Evolutionary conservation across 1,139 yeast genomes (phyloP).

Genomic region (Ogataea hybrid): DNA sequence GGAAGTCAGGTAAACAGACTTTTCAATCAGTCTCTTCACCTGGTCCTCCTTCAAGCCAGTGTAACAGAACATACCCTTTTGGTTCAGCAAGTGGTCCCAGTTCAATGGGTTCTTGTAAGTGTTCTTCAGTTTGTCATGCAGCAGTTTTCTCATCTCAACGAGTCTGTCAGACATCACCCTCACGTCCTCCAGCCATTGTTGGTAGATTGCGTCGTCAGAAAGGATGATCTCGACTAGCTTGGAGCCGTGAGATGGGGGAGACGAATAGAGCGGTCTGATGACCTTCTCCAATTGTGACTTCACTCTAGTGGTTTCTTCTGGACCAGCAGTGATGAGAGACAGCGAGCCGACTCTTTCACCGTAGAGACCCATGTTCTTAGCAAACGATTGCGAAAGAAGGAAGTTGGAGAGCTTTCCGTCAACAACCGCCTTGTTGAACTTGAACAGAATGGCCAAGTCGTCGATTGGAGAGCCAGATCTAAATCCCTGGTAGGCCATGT

Average conservation of each 20-base stretch:
- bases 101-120: constrained; percentile 50
- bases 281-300: constrained; percentile 79
- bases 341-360: constrained; percentile 97
- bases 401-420: constrained; percentile 39
- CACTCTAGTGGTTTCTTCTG: constrained; percentile 44
- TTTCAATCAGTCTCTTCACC: constrained; percentile 64
- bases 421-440: constrained; percentile 48
- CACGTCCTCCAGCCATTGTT: constrained; percentile 80
- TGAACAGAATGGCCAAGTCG: constrained; percentile 50
- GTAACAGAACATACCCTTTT: constrained; percentile 96
- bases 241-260: constrained; percentile 94
- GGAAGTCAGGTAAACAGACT: constrained; percentile 79
- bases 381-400: constrained; percentile 85
- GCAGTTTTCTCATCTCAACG: constrained; percentile 66
- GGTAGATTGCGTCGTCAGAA: constrained; percentile 55
- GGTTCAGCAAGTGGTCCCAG: constrained; percentile 86
- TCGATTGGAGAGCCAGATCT: constrained; percentile 61
- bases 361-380: constrained; percentile 95
- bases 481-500: constrained; percentile 94
- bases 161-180: constrained; percentile 75
- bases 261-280: constrained; percentile 85
- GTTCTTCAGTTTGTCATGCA: constrained; percentile 56
- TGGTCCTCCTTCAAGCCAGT: constrained; percentile 77
- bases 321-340: constrained; percentile 54
- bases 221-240: constrained; percentile 80